Evolutionary conservation across 2,329 filamentous ascomycete genomes (phyloP), one percentile per base, ranked within the genome.

Genomic region (Talaromyces piceae): DNA sequence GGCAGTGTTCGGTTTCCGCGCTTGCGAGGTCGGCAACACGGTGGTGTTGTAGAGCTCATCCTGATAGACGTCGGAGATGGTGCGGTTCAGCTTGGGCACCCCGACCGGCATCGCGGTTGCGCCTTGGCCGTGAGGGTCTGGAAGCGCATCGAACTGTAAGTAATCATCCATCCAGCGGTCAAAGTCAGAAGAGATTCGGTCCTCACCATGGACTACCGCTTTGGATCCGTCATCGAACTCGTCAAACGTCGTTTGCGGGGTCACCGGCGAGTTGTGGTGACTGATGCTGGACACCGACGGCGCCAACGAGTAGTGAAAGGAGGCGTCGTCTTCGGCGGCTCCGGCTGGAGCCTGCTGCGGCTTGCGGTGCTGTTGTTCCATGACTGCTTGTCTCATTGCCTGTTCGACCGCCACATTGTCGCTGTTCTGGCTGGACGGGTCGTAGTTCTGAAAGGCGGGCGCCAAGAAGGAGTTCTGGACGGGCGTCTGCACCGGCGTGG

Each of bases 51-150:
- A 95, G 1, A 95, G 78, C 67, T 93, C 88, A 66, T 95, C 91
- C 61, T 82, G 79, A 63, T 87, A 91, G 46, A 88, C 79, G 63
- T 94, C 89, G 20, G 89, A 91, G 72, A 93, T 88, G 0, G 90
- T 93, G 51, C 89, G 80, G 59, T 90, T 85, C 57, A 95, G 79
- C 69, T 91, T 93, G 23, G 90, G 86, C 23, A 83, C 73, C 33
- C 76, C 73, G 55, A 73, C 61, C 44, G 67, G 54, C 59, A 68
- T 57, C 44, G 59, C 41, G 57, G 56, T 59, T 57, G 57, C 53
- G 57, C 62, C 65, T 50, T 65, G 52, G 57, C 61, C 68, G 45
- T 51, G 73, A 57, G 81, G 77, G 70, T 81, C 78, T 82, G 76
- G 61, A 68, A 73, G 67, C 63, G 63, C 64, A 70, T 76, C 70